phyloP scores from a whole-genome alignment of 2,329 filamentous ascomycete genomes.

The Geoglossum cookeanum region DNA sequence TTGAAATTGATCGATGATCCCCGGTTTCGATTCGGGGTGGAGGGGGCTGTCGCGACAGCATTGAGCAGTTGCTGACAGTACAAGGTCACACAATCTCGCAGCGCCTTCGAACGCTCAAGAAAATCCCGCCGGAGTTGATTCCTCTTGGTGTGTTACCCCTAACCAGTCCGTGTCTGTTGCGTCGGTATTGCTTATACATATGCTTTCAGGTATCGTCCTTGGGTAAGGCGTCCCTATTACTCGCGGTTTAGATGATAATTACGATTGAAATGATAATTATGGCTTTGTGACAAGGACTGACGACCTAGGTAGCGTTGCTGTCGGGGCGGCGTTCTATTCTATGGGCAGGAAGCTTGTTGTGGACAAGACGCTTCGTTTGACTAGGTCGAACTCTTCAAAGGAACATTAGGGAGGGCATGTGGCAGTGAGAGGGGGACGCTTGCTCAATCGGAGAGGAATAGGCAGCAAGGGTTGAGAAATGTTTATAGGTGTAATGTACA shows the following conservation, averaged over 20 bases:
- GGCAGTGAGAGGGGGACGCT: neutral
- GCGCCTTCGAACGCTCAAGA: slow-evolving; percentile 73
- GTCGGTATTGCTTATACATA: slow-evolving; percentile 12
- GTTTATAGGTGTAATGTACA: neutral
- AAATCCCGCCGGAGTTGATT: slow-evolving; percentile 82
- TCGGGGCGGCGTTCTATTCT: slow-evolving; percentile 69
- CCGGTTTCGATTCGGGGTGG: neutral
- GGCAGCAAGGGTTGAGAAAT: neutral
- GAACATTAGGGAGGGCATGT: neutral
- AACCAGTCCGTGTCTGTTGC: neutral
- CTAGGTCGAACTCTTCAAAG: slow-evolving; percentile 25
- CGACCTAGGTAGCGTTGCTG: slow-evolving; percentile 34
- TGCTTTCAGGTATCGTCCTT: slow-evolving; percentile 56
- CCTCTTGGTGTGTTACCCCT: slow-evolving; percentile 56
- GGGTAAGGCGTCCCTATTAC: slow-evolving; percentile 34
- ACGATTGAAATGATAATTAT: neutral
- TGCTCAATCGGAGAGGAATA: neutral
- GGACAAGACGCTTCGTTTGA: slow-evolving; percentile 84
- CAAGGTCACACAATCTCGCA: slow-evolving; percentile 95
- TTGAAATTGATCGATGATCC: no score
- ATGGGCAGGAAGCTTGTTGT: slow-evolving; percentile 60
- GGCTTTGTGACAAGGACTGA: neutral
- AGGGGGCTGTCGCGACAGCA: neutral
- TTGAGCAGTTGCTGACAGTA: neutral
- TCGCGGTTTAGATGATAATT: neutral